Conservation (phyloP, 2,329 filamentous ascomycete genomes). For the Colletotrichum costaricense region DNA sequence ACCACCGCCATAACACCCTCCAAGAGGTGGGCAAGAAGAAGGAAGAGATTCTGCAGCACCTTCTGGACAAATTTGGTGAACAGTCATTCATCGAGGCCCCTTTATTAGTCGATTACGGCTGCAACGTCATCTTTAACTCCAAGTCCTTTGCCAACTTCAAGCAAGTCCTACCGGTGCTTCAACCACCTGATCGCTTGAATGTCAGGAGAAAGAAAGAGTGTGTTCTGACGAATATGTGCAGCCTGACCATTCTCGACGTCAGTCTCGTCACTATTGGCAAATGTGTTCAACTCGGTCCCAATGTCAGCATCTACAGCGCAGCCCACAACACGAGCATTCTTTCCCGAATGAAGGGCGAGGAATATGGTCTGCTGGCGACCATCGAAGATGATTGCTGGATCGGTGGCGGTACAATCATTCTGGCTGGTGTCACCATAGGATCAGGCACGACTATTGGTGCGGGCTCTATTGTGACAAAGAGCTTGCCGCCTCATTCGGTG, state of each 20-base stretch:
- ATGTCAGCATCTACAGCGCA: conserved; percentile 62
- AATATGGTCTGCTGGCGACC: conserved; percentile 59
- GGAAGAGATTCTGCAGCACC: conserved; percentile 54
- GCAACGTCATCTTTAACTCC: conserved; percentile 68
- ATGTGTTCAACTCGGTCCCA: conserved; percentile 62
- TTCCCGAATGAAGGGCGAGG: conserved; percentile 57
- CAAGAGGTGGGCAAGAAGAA: conserved; percentile 46
- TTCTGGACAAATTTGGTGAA: conserved; percentile 59
- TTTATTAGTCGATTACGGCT: conserved; percentile 70
- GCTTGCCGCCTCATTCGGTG: conserved; percentile 48
- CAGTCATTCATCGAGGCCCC: conserved; percentile 68
- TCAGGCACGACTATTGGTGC: conserved; percentile 53
- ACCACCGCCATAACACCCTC: conserved; percentile 59
- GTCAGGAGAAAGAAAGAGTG: fast-evolving
- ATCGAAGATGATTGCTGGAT: conserved; percentile 62
- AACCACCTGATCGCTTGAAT: neutral
- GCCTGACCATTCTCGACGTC: conserved; percentile 61
- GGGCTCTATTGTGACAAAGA: conserved; percentile 51
- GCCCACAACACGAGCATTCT: conserved; percentile 63
- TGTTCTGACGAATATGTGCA: neutral
- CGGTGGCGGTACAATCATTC: conserved; percentile 55
- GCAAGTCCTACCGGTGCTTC: neutral
- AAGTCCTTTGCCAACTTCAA: conserved; percentile 69
- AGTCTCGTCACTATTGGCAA: conserved; percentile 63
- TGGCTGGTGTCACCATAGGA: conserved; percentile 55